A percentile compares a stretch with the other conserved stretches of the same genome.
These are phyloP conservation scores for Rostrohypoxylon terebratum DNA, from an alignment of 495 filamentous ascomycete genomes.

Conservation along the genomic window DNA sequence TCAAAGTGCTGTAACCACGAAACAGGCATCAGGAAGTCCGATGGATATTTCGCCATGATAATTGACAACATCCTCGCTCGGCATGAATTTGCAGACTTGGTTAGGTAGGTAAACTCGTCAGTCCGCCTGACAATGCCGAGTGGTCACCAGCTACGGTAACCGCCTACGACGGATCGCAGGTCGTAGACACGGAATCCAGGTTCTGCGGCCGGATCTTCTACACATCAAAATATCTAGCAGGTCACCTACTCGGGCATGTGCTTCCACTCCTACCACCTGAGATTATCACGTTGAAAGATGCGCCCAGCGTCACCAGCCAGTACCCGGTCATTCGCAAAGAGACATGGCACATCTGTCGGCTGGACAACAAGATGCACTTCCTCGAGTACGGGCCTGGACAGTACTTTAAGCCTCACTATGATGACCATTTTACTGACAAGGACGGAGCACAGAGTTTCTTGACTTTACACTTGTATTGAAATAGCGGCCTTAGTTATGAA, in stretches of 20 bases:
- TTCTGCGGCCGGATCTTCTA: conserved; percentile 23
- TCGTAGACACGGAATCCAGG: conserved; percentile 8
- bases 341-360: conserved; percentile 64
- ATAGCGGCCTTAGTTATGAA: conserved; percentile 43
- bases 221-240: conserved; percentile 14
- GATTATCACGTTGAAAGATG: conserved; percentile 24
- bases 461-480: conserved; percentile 88
- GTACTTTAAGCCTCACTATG: conserved; percentile 81
- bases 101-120: conserved; percentile 8
- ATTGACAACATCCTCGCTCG: conserved; percentile 13
- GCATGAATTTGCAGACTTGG: conserved; percentile 8
- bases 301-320: conserved; percentile 26
- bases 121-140: not conserved
- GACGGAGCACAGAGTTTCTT: conserved; percentile 71
- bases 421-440: conserved; percentile 73
- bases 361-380: conserved; percentile 84
- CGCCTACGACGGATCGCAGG: conserved; percentile 13
- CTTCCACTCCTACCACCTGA: conserved; percentile 24
- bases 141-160: conserved; percentile 21
- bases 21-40: conserved; percentile 11
- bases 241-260: conserved; percentile 22
- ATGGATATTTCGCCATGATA: conserved; percentile 20
- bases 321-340: conserved; percentile 47
- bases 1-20: not conserved
- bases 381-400: conserved; percentile 79